Percentiles rank a stretch among this genome's conserved stretches.
phyloP scores from a whole-genome alignment of 2,329 filamentous ascomycete species.

The Elsinoe australis region DNA sequence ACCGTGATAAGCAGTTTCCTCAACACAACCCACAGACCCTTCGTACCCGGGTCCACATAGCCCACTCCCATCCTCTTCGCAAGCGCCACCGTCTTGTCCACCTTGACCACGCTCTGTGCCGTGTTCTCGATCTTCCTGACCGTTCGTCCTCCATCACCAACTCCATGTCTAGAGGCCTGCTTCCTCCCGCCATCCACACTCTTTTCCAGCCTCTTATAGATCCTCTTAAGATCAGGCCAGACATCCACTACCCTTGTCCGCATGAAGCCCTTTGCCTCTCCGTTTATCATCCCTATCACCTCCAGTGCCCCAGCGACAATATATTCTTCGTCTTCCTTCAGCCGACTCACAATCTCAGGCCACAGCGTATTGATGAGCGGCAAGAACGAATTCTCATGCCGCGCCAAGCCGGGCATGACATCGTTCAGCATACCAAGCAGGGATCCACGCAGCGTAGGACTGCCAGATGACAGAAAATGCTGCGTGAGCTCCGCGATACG shows the following conservation, averaged over 20 bases:
- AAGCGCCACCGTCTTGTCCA: conserved; percentile 5
- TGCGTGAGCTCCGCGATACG: conserved; percentile 78
- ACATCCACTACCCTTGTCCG: conserved; percentile 64
- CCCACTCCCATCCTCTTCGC: not conserved
- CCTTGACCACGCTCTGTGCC: not conserved
- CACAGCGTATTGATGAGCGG: conserved; percentile 86
- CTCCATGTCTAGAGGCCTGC: not conserved
- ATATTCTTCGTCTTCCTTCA: conserved; percentile 60
- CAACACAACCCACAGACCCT: conserved; percentile 57
- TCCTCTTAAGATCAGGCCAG: conserved; percentile 42
- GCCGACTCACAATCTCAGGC: conserved; percentile 66
- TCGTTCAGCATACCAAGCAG: conserved; percentile 70
- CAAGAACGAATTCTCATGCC: conserved; percentile 74
- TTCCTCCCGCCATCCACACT: not conserved
- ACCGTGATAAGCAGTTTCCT: conserved; percentile 53
- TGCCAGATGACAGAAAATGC: conserved; percentile 81
- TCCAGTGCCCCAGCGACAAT: conserved; percentile 63
- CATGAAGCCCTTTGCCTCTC: conserved; percentile 72
- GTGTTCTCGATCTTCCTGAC: not conserved
- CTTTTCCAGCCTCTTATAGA: not conserved
- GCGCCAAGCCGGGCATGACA: conserved; percentile 62
- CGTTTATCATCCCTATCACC: conserved; percentile 61
- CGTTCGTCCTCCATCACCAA: conserved; percentile 1
- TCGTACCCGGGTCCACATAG: conserved; percentile 42
- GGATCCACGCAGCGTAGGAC: conserved; percentile 67